Evolutionary conservation across 2,329 filamentous ascomycete species (phyloP).

Genomic region (Monascus ruber): DNA sequence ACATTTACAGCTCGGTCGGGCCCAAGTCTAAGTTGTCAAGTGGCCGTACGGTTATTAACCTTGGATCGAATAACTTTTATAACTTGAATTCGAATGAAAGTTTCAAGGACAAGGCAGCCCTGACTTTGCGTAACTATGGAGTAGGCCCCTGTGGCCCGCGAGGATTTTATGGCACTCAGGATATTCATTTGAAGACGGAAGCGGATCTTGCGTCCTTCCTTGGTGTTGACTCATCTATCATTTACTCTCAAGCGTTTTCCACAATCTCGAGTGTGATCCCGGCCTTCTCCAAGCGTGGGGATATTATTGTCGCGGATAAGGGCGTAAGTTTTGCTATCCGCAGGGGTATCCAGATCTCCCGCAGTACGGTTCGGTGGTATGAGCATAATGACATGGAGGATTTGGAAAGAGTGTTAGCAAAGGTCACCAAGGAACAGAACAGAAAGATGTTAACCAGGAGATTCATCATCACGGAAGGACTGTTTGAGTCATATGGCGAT

Average conservation of each 20-base stretch:
- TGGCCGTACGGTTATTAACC: slow-evolving; percentile 82
- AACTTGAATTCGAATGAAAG: slow-evolving; percentile 90
- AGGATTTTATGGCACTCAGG: slow-evolving; percentile 96
- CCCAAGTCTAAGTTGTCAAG: slow-evolving; percentile 81
- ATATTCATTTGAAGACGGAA: slow-evolving; percentile 96
- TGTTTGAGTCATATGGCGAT: slow-evolving; percentile 87
- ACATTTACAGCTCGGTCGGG: slow-evolving; percentile 58
- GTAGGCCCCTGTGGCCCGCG: slow-evolving; percentile 94
- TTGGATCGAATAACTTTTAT: slow-evolving; percentile 94
- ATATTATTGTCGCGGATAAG: slow-evolving; percentile 91
- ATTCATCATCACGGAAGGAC: slow-evolving; percentile 90
- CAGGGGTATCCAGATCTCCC: slow-evolving; percentile 84
- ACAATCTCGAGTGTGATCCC: slow-evolving; percentile 97
- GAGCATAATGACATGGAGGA: slow-evolving; percentile 95
- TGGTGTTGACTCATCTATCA: slow-evolving; percentile 77
- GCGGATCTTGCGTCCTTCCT: slow-evolving; percentile 84
- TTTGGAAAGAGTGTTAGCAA: slow-evolving; percentile 71
- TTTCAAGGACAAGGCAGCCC: slow-evolving; percentile 89
- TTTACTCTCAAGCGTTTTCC: slow-evolving; percentile 92
- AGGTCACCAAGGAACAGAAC: slow-evolving; percentile 76
- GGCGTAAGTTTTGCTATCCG: slow-evolving; percentile 89
- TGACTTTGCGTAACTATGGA: slow-evolving; percentile 86
- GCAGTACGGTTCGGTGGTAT: slow-evolving; percentile 87
- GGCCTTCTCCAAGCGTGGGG: slow-evolving; percentile 90
- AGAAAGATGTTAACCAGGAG: slow-evolving; percentile 80